phyloP scores from a whole-genome alignment of 768 basidiomycete genomes.

The Lactifluus rugatus region DNA sequence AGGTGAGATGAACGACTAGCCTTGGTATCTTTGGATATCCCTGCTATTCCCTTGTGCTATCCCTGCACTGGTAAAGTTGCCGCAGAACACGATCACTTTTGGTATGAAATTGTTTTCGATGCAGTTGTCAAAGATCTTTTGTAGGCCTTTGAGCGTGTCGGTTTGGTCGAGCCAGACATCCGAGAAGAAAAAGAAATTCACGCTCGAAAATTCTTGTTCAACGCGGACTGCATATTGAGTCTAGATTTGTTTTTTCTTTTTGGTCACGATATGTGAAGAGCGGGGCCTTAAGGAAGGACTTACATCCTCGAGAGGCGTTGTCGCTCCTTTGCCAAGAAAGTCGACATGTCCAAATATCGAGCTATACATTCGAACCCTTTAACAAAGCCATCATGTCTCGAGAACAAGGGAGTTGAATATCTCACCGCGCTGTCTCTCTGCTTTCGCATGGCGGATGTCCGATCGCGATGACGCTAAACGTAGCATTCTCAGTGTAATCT shows the following conservation, averaged over 20 bases:
- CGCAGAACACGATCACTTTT: slow-evolving; percentile 83
- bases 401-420: not conserved
- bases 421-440: slow-evolving; percentile 71
- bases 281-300: slow-evolving; percentile 21
- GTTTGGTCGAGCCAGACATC: slow-evolving; percentile 95
- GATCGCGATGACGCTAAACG: slow-evolving; percentile 81
- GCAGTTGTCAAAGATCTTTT: slow-evolving; percentile 83
- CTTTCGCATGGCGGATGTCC: slow-evolving; percentile 97
- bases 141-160: slow-evolving; percentile 66
- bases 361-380: slow-evolving; percentile 32
- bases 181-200: slow-evolving; percentile 88
- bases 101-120: slow-evolving; percentile 83
- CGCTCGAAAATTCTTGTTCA: slow-evolving; percentile 58
- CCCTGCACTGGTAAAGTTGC: slow-evolving; percentile 85
- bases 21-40: slow-evolving; percentile 79
- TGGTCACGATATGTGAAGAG: not conserved
- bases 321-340: slow-evolving; percentile 90
- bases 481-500: slow-evolving; percentile 89
- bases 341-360: slow-evolving; percentile 95
- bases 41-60: slow-evolving; percentile 69
- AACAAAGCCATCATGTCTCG: not conserved
- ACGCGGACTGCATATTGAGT: slow-evolving; percentile 52
- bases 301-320: slow-evolving; percentile 87
- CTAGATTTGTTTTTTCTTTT: slow-evolving; percentile 21
- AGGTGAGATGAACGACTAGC: too few relatives aligned